These are phyloP conservation scores for Diaporthe vaccinii DNA, from an alignment of 2,329 filamentous ascomycete species.

Conservation along the genomic window DNA sequence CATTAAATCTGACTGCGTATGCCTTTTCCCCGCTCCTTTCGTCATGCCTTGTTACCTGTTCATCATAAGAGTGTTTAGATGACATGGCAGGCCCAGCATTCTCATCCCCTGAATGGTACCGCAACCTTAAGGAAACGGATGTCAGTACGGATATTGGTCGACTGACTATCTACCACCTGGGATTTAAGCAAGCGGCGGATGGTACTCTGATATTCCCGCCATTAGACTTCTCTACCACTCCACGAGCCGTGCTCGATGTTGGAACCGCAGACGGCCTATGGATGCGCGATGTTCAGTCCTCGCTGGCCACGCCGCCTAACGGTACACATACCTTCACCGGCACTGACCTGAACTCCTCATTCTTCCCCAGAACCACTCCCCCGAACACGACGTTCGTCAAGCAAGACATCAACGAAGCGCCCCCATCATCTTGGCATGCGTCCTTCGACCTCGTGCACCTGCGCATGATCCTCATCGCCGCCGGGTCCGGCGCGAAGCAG, in stretches of 20 bases:
- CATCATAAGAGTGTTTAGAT: neutral
- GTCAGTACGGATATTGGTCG: constrained; percentile 21
- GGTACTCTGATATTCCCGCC: constrained; percentile 13
- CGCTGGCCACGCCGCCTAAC: neutral
- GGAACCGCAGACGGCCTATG: neutral
- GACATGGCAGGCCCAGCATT: constrained; percentile 10
- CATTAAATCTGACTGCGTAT: neutral
- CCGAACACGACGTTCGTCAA: constrained; percentile 6
- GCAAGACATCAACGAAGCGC: constrained; percentile 12
- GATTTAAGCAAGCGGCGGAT: neutral
- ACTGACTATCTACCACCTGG: constrained; percentile 18
- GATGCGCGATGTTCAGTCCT: constrained; percentile 22
- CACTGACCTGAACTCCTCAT: constrained; percentile 10
- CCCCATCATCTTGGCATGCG: neutral
- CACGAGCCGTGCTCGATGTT: neutral
- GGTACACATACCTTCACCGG: constrained; percentile 1
- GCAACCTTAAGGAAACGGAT: constrained; percentile 19
- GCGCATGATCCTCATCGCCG: constrained; percentile 28
- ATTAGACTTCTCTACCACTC: neutral
- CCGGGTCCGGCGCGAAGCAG: neutral
- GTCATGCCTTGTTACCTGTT: neutral
- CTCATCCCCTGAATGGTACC: constrained; percentile 30
- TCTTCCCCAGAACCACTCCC: constrained; percentile 4
- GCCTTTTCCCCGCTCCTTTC: neutral
- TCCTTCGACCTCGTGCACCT: constrained; percentile 20